These are phyloP conservation scores for Exserohilum turcica DNA, from an alignment of 2,329 filamentous ascomycete species.

Conservation along the genomic window DNA sequence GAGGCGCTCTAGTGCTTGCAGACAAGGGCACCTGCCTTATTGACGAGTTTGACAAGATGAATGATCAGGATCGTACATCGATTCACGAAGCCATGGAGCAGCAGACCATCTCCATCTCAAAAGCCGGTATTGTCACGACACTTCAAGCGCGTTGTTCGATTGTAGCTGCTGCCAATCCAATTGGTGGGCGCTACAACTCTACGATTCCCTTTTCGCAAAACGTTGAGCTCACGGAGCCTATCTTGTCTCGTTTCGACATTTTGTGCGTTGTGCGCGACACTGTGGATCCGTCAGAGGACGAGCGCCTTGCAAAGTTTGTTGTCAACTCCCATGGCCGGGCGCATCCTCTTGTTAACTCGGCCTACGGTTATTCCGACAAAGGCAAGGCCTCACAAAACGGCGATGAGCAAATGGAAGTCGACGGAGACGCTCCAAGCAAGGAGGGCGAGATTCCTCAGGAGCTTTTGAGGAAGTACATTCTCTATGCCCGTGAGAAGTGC, in stretches of 20 bases:
- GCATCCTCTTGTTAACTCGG: constrained; percentile 64
- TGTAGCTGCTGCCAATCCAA: constrained; percentile 94
- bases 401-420: constrained; percentile 57
- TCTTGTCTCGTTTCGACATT: constrained; percentile 96
- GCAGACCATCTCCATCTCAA: constrained; percentile 98
- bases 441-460: constrained; percentile 85
- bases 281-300: constrained; percentile 89
- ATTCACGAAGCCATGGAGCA: constrained; percentile 99
- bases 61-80: constrained; percentile 95
- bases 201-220: constrained; percentile 96
- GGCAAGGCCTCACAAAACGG: constrained; percentile 28
- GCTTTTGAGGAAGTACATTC: constrained; percentile 91
- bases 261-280: constrained; percentile 95
- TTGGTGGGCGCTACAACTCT: constrained; percentile 94
- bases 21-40: constrained; percentile 95
- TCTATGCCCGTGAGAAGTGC: constrained; percentile 89
- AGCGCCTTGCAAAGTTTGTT: constrained; percentile 91
- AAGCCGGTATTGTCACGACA: constrained; percentile 97
- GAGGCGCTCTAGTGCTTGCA: constrained; percentile 90
- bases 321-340: constrained; percentile 92
- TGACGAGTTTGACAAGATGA: constrained; percentile 99
- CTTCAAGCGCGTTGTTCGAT: constrained; percentile 95
- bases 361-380: constrained; percentile 38
- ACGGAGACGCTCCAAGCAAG: constrained; percentile 57
- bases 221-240: constrained; percentile 95